Conservation (phyloP, 495 filamentous ascomycete genomes). For the Neurospora discreta region DNA sequence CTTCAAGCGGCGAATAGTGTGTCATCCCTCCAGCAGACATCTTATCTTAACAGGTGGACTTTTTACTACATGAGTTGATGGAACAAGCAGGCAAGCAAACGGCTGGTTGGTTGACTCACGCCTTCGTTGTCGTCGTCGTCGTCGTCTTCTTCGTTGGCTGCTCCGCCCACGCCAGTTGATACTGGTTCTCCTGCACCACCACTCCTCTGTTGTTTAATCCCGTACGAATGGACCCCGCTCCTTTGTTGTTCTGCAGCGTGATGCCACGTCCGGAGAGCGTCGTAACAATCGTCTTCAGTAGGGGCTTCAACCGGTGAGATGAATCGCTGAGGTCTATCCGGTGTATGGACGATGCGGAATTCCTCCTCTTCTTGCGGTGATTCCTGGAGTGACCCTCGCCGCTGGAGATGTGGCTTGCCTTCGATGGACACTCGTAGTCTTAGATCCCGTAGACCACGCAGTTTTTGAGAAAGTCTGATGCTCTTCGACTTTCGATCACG, state of each 20-base stretch:
- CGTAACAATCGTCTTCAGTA: slow-evolving; percentile 16
- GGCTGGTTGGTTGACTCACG: not conserved
- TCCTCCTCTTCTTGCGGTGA: not conserved
- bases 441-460: slow-evolving; percentile 8
- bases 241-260: not conserved
- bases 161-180: not conserved
- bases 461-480: slow-evolving; percentile 9
- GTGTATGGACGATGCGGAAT: slow-evolving; percentile 19
- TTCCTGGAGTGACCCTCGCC: not conserved
- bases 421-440: not conserved
- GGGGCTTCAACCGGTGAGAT: slow-evolving; percentile 11
- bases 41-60: not conserved
- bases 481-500: slow-evolving; percentile 1
- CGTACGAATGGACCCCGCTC: not conserved
- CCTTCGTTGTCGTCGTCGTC: not conserved
- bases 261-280: slow-evolving; percentile 16
- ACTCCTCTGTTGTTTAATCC: not conserved
- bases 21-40: not conserved
- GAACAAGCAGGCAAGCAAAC: not conserved
- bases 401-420: not conserved
- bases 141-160: not conserved
- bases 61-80: not conserved
- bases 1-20: not conserved
- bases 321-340: slow-evolving; percentile 12
- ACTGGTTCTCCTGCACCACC: not conserved